Conservation (phyloP, 2,329 filamentous ascomycete species). For the Metarhizium humberi region DNA sequence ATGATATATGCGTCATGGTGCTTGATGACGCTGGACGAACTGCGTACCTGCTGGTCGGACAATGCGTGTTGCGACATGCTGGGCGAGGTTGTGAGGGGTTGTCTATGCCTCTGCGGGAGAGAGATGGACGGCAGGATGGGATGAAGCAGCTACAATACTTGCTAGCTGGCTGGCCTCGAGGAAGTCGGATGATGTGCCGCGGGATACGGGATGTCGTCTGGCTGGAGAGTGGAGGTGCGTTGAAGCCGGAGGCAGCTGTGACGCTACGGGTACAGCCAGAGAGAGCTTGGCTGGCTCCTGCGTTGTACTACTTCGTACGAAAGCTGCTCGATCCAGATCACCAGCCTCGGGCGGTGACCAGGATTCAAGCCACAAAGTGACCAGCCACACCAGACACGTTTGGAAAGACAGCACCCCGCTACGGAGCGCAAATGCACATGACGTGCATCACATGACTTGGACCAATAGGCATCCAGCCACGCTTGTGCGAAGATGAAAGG, state of each 20-base stretch:
- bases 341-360: too few relatives aligned
- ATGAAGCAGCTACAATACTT: background rate
- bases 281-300: background rate
- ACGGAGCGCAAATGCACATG: background rate
- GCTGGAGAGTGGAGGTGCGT: conserved; percentile 8
- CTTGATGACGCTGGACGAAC: conserved; percentile 7
- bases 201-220: conserved; percentile 3
- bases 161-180: background rate
- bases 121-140: conserved; percentile 15
- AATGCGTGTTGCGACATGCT: conserved; percentile 94
- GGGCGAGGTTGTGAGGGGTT: conserved; percentile 20
- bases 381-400: conserved; percentile 2
- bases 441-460: background rate
- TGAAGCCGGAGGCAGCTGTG: conserved; percentile 16
- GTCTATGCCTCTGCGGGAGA: background rate
- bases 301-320: background rate
- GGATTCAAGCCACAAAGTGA: background rate
- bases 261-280: conserved; percentile 13
- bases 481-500: background rate
- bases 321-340: too few relatives aligned
- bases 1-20: conserved; percentile 11
- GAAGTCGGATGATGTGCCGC: background rate
- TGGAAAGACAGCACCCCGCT: conserved; percentile 3
- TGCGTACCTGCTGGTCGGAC: conserved; percentile 86
- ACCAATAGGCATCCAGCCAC: background rate